Conservation (phyloP, 345 rosid genomes). For the Eucalyptus coolabah region DNA sequence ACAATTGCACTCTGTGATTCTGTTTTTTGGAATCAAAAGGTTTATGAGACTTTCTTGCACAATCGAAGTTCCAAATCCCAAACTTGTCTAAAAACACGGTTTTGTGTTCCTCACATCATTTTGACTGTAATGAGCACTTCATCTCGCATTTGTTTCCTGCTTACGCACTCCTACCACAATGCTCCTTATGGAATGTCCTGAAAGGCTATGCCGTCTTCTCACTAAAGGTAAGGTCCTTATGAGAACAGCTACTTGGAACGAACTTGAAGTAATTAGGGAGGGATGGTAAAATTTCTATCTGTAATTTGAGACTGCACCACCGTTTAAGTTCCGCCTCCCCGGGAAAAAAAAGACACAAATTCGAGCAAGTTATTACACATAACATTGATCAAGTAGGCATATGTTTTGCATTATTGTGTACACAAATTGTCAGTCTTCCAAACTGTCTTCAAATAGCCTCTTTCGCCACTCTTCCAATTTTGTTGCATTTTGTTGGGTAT, state of each 20-base stretch:
- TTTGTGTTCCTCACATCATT: neutral
- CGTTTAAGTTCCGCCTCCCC: neutral
- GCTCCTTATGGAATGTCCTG: neutral
- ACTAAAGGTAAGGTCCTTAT: neutral
- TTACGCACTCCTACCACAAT: neutral
- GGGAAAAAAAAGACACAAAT: neutral
- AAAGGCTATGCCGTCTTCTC: neutral
- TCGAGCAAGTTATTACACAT: neutral
- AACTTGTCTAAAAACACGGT: neutral
- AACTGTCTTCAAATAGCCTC: neutral
- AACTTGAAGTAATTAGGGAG: neutral
- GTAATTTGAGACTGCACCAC: neutral
- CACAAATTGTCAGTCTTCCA: neutral
- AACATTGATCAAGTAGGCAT: neutral
- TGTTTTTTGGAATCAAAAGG: neutral
- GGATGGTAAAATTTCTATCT: neutral
- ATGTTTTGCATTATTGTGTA: neutral
- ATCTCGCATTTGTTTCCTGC: neutral
- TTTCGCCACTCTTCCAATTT: neutral
- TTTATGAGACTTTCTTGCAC: neutral
- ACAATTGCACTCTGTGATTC: neutral
- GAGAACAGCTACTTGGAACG: neutral
- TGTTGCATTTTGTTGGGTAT: neutral
- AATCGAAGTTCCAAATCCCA: neutral
- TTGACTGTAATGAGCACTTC: neutral